Evolutionary conservation across 208 protist species (phyloP).

Genomic region (Vickermania ingenoplastis): DNA sequence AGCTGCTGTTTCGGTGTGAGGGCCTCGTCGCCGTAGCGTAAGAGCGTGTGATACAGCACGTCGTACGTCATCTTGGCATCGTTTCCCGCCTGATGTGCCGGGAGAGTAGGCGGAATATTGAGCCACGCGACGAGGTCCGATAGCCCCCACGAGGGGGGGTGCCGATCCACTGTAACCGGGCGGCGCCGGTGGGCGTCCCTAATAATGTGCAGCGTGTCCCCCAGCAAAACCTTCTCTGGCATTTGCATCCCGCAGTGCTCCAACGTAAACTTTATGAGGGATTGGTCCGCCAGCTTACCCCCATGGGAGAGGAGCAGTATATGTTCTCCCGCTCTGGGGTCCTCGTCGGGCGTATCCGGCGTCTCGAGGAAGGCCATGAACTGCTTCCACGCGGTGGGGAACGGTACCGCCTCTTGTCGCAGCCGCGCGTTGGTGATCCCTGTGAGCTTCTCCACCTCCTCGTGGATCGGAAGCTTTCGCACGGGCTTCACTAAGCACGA

Average conservation of each 20-base stretch:
- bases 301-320: slow-evolving; percentile 80
- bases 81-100: slow-evolving; percentile 76
- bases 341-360: slow-evolving; percentile 59
- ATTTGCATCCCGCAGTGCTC: slow-evolving; percentile 58
- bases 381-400: slow-evolving; percentile 61
- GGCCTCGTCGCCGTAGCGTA: slow-evolving; percentile 81
- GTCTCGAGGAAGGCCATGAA: slow-evolving; percentile 61
- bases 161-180: slow-evolving; percentile 82
- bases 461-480: slow-evolving; percentile 34
- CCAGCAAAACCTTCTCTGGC: slow-evolving; percentile 64
- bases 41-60: slow-evolving; percentile 77
- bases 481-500: slow-evolving; percentile 61
- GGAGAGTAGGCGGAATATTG: slow-evolving; percentile 53
- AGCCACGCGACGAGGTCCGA: slow-evolving; percentile 78
- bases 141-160: slow-evolving; percentile 80
- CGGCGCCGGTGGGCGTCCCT: slow-evolving; percentile 79
- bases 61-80: slow-evolving; percentile 89
- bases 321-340: slow-evolving; percentile 40
- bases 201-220: slow-evolving; percentile 83
- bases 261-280: slow-evolving; percentile 77
- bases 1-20: slow-evolving; percentile 85
- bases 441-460: slow-evolving; percentile 65
- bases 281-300: slow-evolving; percentile 82
- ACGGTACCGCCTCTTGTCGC: slow-evolving; percentile 50
- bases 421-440: slow-evolving; percentile 74